Evolutionary conservation across 345 rosid species (phyloP).

Genomic region (Eucalyptus pauciflora): DNA sequence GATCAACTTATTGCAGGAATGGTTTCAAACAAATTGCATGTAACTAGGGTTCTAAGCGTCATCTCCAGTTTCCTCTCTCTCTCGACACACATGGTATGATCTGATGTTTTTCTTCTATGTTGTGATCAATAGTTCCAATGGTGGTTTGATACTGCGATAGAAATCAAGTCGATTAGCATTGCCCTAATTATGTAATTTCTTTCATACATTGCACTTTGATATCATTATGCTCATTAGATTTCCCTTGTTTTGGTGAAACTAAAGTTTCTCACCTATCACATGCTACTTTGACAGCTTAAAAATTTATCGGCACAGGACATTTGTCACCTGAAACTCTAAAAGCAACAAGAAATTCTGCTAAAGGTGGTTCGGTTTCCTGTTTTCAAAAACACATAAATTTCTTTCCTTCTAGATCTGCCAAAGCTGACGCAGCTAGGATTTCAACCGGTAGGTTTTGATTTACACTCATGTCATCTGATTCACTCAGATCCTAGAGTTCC

Average conservation of each 20-base stretch:
- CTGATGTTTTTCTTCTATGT: neutral
- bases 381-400: neutral
- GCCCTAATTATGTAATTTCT: neutral
- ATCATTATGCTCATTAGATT: neutral
- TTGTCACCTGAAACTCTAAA: neutral
- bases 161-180: neutral
- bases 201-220: neutral
- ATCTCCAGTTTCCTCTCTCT: neutral
- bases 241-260: neutral
- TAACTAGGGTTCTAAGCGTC: constrained; percentile 14
- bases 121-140: neutral
- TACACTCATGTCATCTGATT: neutral
- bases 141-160: neutral
- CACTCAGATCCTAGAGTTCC: neutral
- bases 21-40: constrained; percentile 42
- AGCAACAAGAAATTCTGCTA: neutral
- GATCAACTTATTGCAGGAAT: constrained; percentile 54
- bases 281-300: neutral
- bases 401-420: neutral
- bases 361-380: neutral
- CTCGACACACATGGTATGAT: neutral
- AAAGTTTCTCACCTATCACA: neutral
- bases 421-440: neutral
- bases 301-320: neutral
- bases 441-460: neutral